A percentile compares a stretch with the other conserved stretches of the same genome.
These are phyloP conservation scores for Kurtzmaniella cleridarum DNA, from an alignment of 805 yeast species.

Conservation along the genomic window DNA sequence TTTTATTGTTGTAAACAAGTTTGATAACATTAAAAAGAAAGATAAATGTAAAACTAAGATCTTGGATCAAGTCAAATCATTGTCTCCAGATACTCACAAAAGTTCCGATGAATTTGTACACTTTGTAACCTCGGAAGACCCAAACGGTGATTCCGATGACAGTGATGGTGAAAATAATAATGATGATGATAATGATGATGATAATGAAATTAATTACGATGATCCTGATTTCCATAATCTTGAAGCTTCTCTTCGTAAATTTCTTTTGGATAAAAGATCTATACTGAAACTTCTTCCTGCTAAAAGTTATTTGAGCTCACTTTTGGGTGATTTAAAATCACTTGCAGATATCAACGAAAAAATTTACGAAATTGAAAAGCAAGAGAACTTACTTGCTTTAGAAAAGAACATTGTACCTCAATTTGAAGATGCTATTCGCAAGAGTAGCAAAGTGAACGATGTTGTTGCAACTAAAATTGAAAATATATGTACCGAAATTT, in stretches of 20 bases:
- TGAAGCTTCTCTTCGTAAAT: slow-evolving; percentile 79
- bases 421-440: slow-evolving; percentile 47
- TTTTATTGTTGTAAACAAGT: slow-evolving; percentile 90
- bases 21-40: slow-evolving; percentile 80
- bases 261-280: slow-evolving; percentile 84
- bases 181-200: slow-evolving; percentile 21
- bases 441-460: slow-evolving; percentile 52
- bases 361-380: slow-evolving; percentile 46
- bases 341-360: slow-evolving; percentile 60
- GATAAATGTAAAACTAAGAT: slow-evolving; percentile 72
- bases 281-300: slow-evolving; percentile 89
- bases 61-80: slow-evolving; percentile 73
- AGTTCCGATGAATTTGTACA: slow-evolving; percentile 89
- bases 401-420: slow-evolving; percentile 53
- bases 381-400: slow-evolving; percentile 44
- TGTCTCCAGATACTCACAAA: slow-evolving; percentile 89
- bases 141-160: slow-evolving; percentile 28
- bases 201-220: slow-evolving; percentile 23
- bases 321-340: slow-evolving; percentile 57
- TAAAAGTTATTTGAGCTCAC: slow-evolving; percentile 71
- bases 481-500: slow-evolving; percentile 48
- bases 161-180: slow-evolving; percentile 27
- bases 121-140: slow-evolving; percentile 66
- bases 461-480: slow-evolving; percentile 63
- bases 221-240: slow-evolving; percentile 74